Evolutionary conservation across 148 eudicot genomes (phyloP), one percentile per base, ranked within the genome.

Genomic region (Rhododendron griersonianum): DNA sequence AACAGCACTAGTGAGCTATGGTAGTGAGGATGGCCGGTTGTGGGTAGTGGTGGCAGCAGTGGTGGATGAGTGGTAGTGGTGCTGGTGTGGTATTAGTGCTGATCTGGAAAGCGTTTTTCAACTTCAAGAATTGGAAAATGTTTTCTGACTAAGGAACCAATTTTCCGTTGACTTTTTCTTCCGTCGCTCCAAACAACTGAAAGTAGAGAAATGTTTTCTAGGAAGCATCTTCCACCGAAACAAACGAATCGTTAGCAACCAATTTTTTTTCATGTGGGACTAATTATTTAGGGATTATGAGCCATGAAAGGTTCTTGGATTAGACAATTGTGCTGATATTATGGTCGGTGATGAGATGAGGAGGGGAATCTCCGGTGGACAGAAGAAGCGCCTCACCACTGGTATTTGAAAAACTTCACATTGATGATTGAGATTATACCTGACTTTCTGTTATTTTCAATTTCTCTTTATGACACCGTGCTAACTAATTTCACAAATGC

Each of bases 281-380:
- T 67, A 10, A 84, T 21, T 71, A 30, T 35, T 69, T 23, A 69
- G 30, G 30, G 30, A 28, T 28, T 59, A 23, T 35, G 33, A 6
- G 23, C 14, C 53, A 10, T 81, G 28, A 55, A 78, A 91, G 92
- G 82, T 89, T 37, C 89, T 89, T 83, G 92, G 91, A 41, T 35
- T 91, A 57, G 91, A 91, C 78, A 87, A 81, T 15, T 89, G 92
- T 84, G 73, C 91, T 84, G 91, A 91, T 83, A 87, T 83, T 45
- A 81, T 89, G 86, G 92, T 91, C 18, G 92, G 92, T 44, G 91
- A 91, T 83, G 92, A 89, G 19, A 91, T 91, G 92, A 86, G 92
- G 53, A 84, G 92, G 78, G 92, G 92, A 39, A 91, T 91, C 37
- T 91, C 92, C 21, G 92, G 92, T 53, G 92, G 92, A 78, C 91